Base-by-base conservation (phyloP, 495 filamentous ascomycete genomes). In the Aspergillus kassunensis region DNA sequence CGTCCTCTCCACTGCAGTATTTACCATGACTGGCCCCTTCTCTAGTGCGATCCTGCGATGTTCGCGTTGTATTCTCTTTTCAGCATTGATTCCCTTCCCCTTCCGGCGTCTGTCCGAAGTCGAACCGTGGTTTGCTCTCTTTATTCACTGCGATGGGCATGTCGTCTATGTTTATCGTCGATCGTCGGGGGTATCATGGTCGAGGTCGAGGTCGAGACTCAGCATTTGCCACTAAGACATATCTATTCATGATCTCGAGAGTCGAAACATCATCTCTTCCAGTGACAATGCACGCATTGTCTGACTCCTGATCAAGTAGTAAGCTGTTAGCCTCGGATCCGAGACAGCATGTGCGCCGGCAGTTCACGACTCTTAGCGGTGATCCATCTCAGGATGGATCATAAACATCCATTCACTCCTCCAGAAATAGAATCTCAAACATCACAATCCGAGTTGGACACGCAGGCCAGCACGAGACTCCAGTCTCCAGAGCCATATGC, bases 1-100 rank as follows among this genome's bases (percentile, higher is more conserved):
- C 58, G 58, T 57, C 31, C 37, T 47, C 56, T 47, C 55, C 54
- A 55, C 48, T 37, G 18, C 40, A 4, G 33, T 12, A 5, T 29
- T n/a, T n/a, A n/a, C n/a, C n/a, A n/a, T n/a, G n/a, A n/a, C n/a
- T n/a, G n/a, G n/a, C 36, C 12, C 12, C 30, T 33, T 36, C 11
- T 35, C 48, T 49, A 39, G 35, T 43, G 46, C 33, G 35, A 45
- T 50, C 45, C 45, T 45, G 46, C 30, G 34, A 44, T 42, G 33
- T 29, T 53, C 27, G 24, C 37, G 25, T 29, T 25, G 8, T 19
- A 29, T 29, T 27, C 29, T 33, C 27, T 33, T 41, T 50, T 50
- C 21, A 21, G 29, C 44, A 24, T 24, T 11, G 9, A 23, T 41
- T 20, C 19, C 13, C 30, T 10, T 19, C 25, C 21, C 11, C 21